Evolutionary conservation across 1,284 basidiomycete species (phyloP), one percentile per base, ranked within the genome.

Genomic region (Tylopilus orsonianus): DNA sequence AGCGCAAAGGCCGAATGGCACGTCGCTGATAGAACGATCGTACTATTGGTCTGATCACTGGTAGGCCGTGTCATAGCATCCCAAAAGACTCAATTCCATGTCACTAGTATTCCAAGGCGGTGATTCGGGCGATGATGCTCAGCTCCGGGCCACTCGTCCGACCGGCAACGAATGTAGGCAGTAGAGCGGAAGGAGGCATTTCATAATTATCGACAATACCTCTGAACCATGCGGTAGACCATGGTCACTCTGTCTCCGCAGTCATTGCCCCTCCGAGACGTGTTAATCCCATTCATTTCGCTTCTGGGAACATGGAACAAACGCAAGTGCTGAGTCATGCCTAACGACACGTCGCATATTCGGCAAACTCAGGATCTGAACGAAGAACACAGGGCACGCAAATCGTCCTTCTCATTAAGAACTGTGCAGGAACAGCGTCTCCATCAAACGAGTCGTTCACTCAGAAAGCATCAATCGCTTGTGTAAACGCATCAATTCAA

Each of bases 1-100:
- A 63, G 55, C 2, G 84, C 83, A 2, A 69, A 61, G 35, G 84
- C 83, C 5, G 81, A 86, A 60, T 88, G 85, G 85, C 70, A 69
- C 22, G 72, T 85, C 22, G 73, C 64, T 4, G 77, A 83, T 46
- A 70, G 70, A 19, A 53, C 65, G 44, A 60, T 88, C 40, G 58
- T 79, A 8, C 46, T 80, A 0, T 58, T 62, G 26, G 71, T 63
- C 13, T 78, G 58, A 65, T 50, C n/a, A 12, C 30, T 48, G 27
- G 37, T 37, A 16, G 9, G 40, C 22, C 3, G 1, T 14, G 33
- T 45, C 45, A 55, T 36, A 30, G 41, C 45, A 36, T 41, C 24
- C 18, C 8, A 27, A 41, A 41, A 46, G 23, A 49, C 36, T 7
- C 16, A 42, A 22, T 30, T 24, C 18, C 18, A 36, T 42, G 23